Evolutionary conservation across 2,329 filamentous ascomycete genomes (phyloP).

Genomic region (Dichotomopilus funicola): DNA sequence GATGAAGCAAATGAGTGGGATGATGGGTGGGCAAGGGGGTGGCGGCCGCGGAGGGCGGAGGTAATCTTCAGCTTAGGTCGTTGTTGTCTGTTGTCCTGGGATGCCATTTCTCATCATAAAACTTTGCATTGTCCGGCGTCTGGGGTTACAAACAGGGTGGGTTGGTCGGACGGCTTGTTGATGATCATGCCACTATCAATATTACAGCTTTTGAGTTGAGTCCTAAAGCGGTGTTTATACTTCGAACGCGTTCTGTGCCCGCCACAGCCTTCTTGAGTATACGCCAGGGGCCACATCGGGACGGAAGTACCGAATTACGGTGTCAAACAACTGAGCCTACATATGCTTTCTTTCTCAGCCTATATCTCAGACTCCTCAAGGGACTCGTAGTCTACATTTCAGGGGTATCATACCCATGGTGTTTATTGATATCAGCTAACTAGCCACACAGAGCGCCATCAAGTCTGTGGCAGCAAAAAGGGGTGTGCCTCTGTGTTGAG

Average conservation of each 20-base stretch:
- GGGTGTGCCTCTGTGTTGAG: conserved; percentile 51
- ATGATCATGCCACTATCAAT: conserved; percentile 3
- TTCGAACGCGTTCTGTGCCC: no score
- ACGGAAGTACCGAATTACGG: no score
- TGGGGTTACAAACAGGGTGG: background rate
- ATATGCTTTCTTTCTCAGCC: no score
- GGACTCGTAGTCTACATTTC: no score
- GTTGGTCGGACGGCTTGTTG: background rate
- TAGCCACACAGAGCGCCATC: background rate
- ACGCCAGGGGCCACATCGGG: no score
- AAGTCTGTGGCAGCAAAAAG: conserved; percentile 21
- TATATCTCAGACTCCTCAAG: no score
- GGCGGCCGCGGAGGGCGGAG: conserved; percentile 21
- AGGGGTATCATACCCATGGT: no score
- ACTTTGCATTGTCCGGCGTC: conserved; percentile 18
- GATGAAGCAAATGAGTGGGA: conserved; percentile 63
- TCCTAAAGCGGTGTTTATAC: no score
- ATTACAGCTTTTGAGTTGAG: background rate
- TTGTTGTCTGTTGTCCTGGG: background rate
- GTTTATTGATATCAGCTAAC: background rate
- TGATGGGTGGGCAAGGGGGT: conserved; percentile 29
- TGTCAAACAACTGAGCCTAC: no score
- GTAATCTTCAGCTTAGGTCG: background rate
- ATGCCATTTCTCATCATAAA: background rate
- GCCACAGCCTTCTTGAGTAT: no score